Evolutionary conservation across 768 basidiomycete species (phyloP), one percentile per base, ranked within the genome.

Genomic region (Asterophora parasitica): DNA sequence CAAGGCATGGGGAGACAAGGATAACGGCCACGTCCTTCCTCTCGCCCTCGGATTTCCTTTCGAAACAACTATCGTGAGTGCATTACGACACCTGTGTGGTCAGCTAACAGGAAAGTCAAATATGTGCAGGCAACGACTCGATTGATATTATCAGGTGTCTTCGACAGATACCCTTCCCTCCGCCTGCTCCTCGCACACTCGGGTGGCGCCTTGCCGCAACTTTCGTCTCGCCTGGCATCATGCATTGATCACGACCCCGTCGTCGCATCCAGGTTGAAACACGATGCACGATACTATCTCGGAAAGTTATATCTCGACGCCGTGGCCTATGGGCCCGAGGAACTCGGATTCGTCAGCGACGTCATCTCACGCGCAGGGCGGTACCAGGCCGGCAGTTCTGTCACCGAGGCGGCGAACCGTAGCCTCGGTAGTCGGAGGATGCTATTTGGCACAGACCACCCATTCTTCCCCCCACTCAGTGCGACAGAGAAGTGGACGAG

Each of bases 31-130:
- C 54, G 92, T 92, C 32, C 78, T 94, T 23, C 86, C 90, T 2
- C 77, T 93, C 43, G 88, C 89, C 0, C 74, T 92, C 12, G 91
- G 92, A 1, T 93, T 94, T 65, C 91, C 91, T 2, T 85, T 93
- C 58, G 92, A 93, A 68, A 93, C 91, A 13, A 92, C 92, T 4
- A 82, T 81, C 27, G 89, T 90, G 56, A 61, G 85, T 71, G 34
- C 28, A 23, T 32, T 12, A 17, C 15, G 16, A 44, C 4, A 16
- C 27, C 34, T 28, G 11, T 27, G 4, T 30, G 12, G 31, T 30
- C 39, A 28, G 36, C 44, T 63, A 31, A 57, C 37, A 33, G 20
- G 13, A 40, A 26, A 19, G 9, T 23, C n/a, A n/a, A n/a, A n/a
- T n/a, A 23, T 50, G 10, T 10, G 28, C 10, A 79, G 77, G 87